These are phyloP conservation scores for Asterochloris sp. DNA, from an alignment of 139 green algal genomes.

Conservation along the genomic window DNA sequence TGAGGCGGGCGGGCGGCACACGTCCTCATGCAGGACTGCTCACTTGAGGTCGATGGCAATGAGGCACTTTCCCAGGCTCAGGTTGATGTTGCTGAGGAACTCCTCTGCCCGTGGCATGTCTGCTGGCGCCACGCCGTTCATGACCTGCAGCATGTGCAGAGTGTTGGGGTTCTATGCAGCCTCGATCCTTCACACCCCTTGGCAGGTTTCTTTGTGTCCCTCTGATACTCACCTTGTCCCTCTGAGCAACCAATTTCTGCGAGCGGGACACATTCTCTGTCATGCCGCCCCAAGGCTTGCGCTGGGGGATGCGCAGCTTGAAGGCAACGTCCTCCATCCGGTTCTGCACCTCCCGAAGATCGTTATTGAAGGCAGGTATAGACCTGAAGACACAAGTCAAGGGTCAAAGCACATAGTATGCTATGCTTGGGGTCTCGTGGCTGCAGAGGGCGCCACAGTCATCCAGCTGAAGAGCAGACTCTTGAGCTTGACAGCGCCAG, in stretches of 20 bases:
- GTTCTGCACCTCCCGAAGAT: constrained; percentile 48
- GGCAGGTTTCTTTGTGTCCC: not conserved
- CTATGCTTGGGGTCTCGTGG: constrained; percentile 1
- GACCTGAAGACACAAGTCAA: constrained; percentile 29
- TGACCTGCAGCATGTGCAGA: constrained; percentile 2
- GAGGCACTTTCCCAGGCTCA: not conserved
- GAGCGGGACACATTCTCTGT: constrained; percentile 35
- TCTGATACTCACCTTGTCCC: constrained; percentile 4
- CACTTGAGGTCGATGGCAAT: constrained; percentile 12
- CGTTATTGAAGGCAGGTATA: constrained; percentile 77
- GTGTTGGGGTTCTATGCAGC: too few species aligned
- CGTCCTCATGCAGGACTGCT: too few species aligned
- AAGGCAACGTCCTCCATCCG: constrained; percentile 59
- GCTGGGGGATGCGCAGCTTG: constrained; percentile 81
- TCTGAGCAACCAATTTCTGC: constrained; percentile 17
- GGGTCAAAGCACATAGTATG: not conserved
- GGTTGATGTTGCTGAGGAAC: not conserved
- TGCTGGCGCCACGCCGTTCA: not conserved
- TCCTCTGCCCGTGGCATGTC: not conserved
- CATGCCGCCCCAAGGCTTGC: constrained; percentile 80
- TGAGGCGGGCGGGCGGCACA: not conserved
- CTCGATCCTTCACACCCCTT: too few species aligned
- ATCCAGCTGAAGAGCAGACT: too few species aligned
- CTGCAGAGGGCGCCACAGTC: not conserved
- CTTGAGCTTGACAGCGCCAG: not conserved